Evolutionary conservation across 768 basidiomycete genomes (phyloP), one percentile per base, ranked within the genome.

Genomic region (Kwoniella sp.): DNA sequence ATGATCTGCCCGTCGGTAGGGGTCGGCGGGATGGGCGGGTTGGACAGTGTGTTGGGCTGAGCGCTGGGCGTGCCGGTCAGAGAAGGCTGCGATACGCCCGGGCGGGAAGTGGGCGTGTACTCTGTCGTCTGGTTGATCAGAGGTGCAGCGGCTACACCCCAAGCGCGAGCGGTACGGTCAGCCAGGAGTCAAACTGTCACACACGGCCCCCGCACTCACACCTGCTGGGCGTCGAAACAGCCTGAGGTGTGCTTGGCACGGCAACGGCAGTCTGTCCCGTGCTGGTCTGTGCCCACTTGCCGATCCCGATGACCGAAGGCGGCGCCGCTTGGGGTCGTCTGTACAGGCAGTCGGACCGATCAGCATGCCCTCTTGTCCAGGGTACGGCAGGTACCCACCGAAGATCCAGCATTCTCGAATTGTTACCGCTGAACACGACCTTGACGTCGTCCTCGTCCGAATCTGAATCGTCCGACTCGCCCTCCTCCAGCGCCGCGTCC

Each of bases 201-300:
- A n/a, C n/a, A n/a, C n/a, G n/a, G n/a, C n/a, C 5, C 8, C 6
- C 3, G 15, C 5, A 28, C 49, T 50, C 23, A 50, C 49, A 29
- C 28, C 29, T 32, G 3, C 28, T 31, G 23, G 49, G 49, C 28
- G 49, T 50, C 0, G 38, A 33, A 15, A 50, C 39, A 12, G 32
- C 33, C 5, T 32, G 50, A 26, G 37, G 47, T 22, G 48, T 50
- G 42, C 38, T 29, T 6, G 63, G 52, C 15, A 57, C 27, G 17
- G 41, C 34, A 1, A 37, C 33, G 8, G 54, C 37, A 40, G 56
- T 45, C 7, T 48, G 33, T 11, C 62, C 57, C 12, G 67, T 66
- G 29, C 61, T 56, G 3, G 62, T 60, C 41, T 69, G 67, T 3
- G 67, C 67, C 67, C 67, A 69, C 56, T 66, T 65, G 10, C 69